Conservation (phyloP, 306 rosid species). For the Prunus mongolica region DNA sequence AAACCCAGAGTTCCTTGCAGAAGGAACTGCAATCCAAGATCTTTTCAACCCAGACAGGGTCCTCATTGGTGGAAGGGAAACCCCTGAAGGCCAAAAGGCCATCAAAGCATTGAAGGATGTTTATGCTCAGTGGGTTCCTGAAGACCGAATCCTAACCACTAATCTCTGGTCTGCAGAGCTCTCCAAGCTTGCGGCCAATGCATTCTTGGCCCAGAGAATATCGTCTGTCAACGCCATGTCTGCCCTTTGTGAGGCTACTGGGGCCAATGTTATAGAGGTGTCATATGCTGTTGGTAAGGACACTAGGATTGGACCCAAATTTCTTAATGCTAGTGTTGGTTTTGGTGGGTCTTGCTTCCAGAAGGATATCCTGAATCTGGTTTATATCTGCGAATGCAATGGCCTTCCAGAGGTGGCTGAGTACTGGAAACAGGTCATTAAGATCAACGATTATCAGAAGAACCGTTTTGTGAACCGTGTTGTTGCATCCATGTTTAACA, state of each 20-base stretch:
- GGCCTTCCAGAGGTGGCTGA: constrained; percentile 97
- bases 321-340: constrained; percentile 91
- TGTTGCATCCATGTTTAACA: constrained; percentile 91
- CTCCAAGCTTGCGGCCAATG: constrained; percentile 94
- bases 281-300: constrained; percentile 87
- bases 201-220: constrained; percentile 94
- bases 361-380: constrained; percentile 85
- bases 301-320: constrained; percentile 87
- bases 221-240: constrained; percentile 96
- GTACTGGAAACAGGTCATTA: constrained; percentile 97
- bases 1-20: constrained; percentile 93
- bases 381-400: constrained; percentile 91
- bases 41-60: constrained; percentile 80
- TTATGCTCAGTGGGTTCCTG: constrained; percentile 89
- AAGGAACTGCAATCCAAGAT: constrained; percentile 90
- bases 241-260: constrained; percentile 97
- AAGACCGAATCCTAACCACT: constrained; percentile 72
- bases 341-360: constrained; percentile 98
- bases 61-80: constrained; percentile 89
- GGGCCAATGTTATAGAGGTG: constrained; percentile 74
- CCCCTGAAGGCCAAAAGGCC: constrained; percentile 73
- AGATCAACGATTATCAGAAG: constrained; percentile 93
- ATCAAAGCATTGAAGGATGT: constrained; percentile 68
- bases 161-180: constrained; percentile 95
- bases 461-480: constrained; percentile 87